Evolutionary conservation across 2,329 filamentous ascomycete species (phyloP), one percentile per base, ranked within the genome.

Genomic region (Teratosphaeria viscida): DNA sequence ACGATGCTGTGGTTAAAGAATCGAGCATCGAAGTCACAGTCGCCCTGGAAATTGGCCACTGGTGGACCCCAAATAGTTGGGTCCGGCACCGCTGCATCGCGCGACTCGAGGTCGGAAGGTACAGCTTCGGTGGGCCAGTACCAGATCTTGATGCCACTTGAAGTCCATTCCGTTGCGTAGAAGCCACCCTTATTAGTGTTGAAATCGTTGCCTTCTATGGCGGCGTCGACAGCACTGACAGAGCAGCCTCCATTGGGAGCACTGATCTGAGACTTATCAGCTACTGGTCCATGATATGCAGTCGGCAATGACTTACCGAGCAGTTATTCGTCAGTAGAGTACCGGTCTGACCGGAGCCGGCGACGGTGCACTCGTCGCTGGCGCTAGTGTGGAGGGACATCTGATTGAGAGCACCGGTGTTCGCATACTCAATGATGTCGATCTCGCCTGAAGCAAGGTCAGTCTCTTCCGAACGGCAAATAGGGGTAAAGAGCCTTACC

Each of bases 91-190:
- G 67, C 77, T n/a, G 79, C 80, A n/a, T 76, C 72, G 61, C 89
- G 83, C 70, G 90, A 85, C 2, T 72, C 66, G n/a, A 49, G 43
- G n/a, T 19, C 43, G 26, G 53, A 14, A 0, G 89, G 89, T 60
- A 90, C 83, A 7, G 71, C 71, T 62, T 72, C 73, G 7, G 89
- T 85, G 0, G 85, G 79, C 75, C 95, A 96, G 81, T 89, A 94
- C 84, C 85, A 96, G 63, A 95, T 80, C 55, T 81, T 80, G 73
- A 96, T 95, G 63, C 78, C 79, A 0, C 81, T 72, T 26, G 81
- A 81, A 1, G 87, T 90, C 88, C 90, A 95, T 61, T 75, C 66
- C 34, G 75, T 78, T n/a, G 76, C 77, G 62, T 74, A 79, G 19
- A 79, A 75, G 57, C 76, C 77, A 47, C 77, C 77, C 10, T 70